Evolutionary conservation across 371 early-diverging fungal species (phyloP), one percentile per base, ranked within the genome.

Genomic region (Entomophthora muscae): DNA sequence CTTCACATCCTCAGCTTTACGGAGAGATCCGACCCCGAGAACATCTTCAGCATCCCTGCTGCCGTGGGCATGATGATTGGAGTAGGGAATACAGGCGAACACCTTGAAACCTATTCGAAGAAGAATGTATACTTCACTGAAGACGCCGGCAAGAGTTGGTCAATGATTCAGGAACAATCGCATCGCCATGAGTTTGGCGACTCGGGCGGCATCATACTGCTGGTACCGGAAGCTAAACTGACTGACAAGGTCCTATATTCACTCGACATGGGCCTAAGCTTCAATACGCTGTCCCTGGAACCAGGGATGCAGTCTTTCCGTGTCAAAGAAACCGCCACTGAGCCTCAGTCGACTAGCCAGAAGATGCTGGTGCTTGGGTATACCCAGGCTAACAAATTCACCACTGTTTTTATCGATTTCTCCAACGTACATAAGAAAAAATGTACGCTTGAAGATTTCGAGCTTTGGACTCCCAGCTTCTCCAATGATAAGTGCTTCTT

Each of bases 11-110:
- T 90, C 66, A 80, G 87, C 53, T 90, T 86, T 63, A 84, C 91
- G 2, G 86, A 88, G 67, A 78, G 87, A 22, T 75, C 76, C 42
- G 88, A 90, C 60, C 77, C 81, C 0, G 82, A 83, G 27, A 88
- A 90, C 68, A 67, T 87, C 12, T 89, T 88, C 66, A 86, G 89
- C 64, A 74, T 84, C 0, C 72, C 83, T 0, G 81, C 86, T 23
- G 91, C 93, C 1, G 83, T 88, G 1, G 98, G 98, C 1, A 67
- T 96, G 53, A 82, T 90, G 75, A 77, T 96, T 52, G 98, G 88
- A 24, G 89, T 95, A 1, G 97, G 96, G 28, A 96, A 89, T 67
- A 90, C 91, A 0, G 98, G 97, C 1, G 51, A 67, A 0, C 66
- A 68, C 5, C 72, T 98, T 17, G 66, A 67, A 0, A 73, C 69